Evolutionary conservation across 345 rosid genomes (phyloP).

Genomic region (Eucalyptus sp.): DNA sequence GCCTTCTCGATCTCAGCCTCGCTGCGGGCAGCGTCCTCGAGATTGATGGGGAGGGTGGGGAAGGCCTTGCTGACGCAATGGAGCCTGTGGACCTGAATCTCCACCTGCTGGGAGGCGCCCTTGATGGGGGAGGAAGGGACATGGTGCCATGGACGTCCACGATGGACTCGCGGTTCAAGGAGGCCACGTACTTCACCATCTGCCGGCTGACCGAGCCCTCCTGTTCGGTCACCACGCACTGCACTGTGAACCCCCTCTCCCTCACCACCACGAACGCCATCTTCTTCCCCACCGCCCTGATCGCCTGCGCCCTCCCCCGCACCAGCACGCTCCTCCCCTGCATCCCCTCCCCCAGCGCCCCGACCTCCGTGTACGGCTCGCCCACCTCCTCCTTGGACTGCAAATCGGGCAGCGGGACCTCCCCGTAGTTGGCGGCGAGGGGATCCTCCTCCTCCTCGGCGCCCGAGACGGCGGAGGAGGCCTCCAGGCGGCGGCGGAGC

Average conservation of each 20-base stretch:
- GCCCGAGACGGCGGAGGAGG: background rate
- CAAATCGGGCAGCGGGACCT: conserved; percentile 43
- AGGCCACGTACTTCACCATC: conserved; percentile 48
- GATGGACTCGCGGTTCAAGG: conserved; percentile 54
- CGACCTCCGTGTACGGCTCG: conserved; percentile 33
- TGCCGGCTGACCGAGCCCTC: conserved; percentile 36
- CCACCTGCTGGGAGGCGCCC: conserved; percentile 62
- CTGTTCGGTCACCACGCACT: conserved; percentile 45
- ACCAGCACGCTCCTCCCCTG: conserved; percentile 36
- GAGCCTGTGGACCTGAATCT: conserved; percentile 47
- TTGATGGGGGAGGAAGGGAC: conserved; percentile 36
- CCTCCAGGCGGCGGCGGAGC: conserved; percentile 55
- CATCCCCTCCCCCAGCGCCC: conserved; percentile 23
- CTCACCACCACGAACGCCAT: conserved; percentile 57
- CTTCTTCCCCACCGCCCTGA: conserved; percentile 35
- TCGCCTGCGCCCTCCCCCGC: conserved; percentile 51
- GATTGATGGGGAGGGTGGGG: conserved; percentile 46
- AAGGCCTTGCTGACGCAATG: conserved; percentile 52
- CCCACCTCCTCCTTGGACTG: conserved; percentile 33
- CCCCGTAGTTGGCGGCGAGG: conserved; percentile 44
- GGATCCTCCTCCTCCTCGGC: conserved; percentile 34
- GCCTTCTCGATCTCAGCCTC: conserved; percentile 60
- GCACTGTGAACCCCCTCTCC: conserved; percentile 54
- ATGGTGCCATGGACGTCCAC: conserved; percentile 48
- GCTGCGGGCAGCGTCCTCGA: conserved; percentile 79